Conservation (phyloP, 768 basidiomycete species). For the Amylocystis lapponica region DNA sequence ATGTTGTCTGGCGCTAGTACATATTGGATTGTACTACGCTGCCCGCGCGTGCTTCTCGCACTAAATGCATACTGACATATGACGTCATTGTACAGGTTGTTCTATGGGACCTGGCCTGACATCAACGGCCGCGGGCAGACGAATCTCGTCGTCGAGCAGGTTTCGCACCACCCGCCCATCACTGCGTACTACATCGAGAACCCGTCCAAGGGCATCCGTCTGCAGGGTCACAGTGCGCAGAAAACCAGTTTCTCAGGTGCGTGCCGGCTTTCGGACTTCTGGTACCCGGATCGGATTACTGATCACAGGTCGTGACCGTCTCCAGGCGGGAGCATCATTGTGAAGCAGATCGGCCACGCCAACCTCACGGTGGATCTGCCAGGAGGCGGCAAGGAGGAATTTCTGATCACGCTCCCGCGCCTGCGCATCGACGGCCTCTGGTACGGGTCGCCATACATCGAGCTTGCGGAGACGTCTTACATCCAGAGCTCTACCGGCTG, state of each 20-base stretch:
- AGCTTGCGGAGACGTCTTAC: conserved; percentile 76
- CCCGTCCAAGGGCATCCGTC: conserved; percentile 61
- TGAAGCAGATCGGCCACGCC: conserved; percentile 95
- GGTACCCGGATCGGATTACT: background rate
- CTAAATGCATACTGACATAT: background rate
- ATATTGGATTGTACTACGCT: no score
- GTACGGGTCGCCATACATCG: conserved; percentile 89
- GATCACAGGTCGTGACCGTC: background rate
- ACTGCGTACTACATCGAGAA: conserved; percentile 89
- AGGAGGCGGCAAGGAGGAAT: conserved; percentile 55
- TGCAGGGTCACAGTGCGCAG: conserved; percentile 89
- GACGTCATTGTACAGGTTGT: conserved; percentile 44
- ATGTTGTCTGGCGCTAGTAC: no score
- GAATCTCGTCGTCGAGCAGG: conserved; percentile 84
- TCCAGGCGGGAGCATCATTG: conserved; percentile 66
- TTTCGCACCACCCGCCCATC: conserved; percentile 91
- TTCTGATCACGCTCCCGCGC: conserved; percentile 87
- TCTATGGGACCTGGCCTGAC: conserved; percentile 88
- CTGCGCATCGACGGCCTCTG: conserved; percentile 92
- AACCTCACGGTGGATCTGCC: conserved; percentile 63
- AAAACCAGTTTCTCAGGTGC: conserved; percentile 88
- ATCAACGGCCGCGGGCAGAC: conserved; percentile 68
- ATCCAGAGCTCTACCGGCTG: conserved; percentile 68
- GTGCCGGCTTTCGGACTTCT: conserved; percentile 11
- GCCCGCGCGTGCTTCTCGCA: background rate